phyloP scores from a whole-genome alignment of 768 basidiomycete genomes.

The Mycena maculata region DNA sequence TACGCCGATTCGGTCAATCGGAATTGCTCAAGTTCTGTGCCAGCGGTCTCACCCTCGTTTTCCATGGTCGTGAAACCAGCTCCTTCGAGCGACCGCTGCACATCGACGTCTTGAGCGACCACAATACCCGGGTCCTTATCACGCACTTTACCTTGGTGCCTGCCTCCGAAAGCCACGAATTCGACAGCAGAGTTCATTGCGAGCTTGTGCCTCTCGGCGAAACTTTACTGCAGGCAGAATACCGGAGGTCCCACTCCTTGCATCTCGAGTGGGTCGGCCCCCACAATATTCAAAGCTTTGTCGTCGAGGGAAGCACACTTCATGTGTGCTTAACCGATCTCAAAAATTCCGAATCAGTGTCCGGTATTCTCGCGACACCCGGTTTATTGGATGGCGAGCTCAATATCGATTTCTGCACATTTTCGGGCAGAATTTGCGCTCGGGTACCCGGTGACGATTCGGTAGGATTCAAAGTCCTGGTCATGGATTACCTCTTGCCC shows the following conservation, averaged over 20 bases:
- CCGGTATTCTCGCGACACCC: slow-evolving; percentile 17
- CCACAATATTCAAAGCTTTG: slow-evolving; percentile 18
- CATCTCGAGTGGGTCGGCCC: slow-evolving; percentile 27
- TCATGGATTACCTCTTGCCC: slow-evolving; percentile 16
- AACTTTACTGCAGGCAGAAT: neutral
- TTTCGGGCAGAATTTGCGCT: slow-evolving; percentile 24
- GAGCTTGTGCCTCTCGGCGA: slow-evolving; percentile 18
- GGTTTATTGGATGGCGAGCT: slow-evolving; percentile 3
- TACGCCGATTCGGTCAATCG: neutral
- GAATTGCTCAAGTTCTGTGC: slow-evolving; percentile 4
- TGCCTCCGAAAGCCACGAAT: neutral
- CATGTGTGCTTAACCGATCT: slow-evolving; percentile 20
- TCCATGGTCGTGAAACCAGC: slow-evolving; percentile 25
- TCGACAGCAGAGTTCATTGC: neutral
- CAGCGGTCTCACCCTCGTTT: slow-evolving; percentile 30
- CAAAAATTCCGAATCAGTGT: neutral
- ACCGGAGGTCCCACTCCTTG: slow-evolving; percentile 1
- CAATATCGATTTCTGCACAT: slow-evolving; percentile 30
- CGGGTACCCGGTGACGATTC: neutral
- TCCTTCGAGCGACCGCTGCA: slow-evolving; percentile 8
- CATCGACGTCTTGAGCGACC: slow-evolving; percentile 23
- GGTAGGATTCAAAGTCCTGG: neutral
- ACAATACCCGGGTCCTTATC: neutral
- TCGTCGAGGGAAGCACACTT: slow-evolving; percentile 12
- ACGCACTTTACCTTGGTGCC: slow-evolving; percentile 22